phyloP scores from a whole-genome alignment of 257 asterid genomes.

The Forsythia viridissima region DNA sequence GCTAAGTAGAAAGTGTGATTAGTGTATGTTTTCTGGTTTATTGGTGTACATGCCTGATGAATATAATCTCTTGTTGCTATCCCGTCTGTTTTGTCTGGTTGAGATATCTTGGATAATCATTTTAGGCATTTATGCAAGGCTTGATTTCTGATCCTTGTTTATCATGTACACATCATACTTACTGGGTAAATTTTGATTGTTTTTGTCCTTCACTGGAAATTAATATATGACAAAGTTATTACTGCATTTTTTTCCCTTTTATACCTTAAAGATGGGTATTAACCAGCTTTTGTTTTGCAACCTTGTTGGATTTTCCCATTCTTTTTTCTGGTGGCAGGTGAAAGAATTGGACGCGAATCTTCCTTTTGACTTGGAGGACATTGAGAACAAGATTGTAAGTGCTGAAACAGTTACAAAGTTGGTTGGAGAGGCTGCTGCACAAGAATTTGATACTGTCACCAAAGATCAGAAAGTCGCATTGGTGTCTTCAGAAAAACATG shows the following conservation, averaged over 20 bases:
- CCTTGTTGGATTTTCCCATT: conserved; percentile 11
- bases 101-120: background rate
- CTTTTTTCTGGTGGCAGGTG: conserved; percentile 48
- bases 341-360: conserved; percentile 70
- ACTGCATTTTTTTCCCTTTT: conserved; percentile 3
- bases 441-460: conserved; percentile 38
- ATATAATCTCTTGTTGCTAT: background rate
- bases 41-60: background rate
- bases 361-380: conserved; percentile 60
- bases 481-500: conserved; percentile 36
- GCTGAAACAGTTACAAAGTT: conserved; percentile 28
- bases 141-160: background rate
- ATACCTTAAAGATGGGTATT: background rate
- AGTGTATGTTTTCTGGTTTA: background rate
- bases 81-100: background rate
- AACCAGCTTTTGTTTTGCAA: background rate
- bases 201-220: background rate
- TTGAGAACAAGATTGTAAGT: conserved; percentile 39
- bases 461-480: conserved; percentile 27
- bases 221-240: background rate
- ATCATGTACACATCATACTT: background rate
- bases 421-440: conserved; percentile 35
- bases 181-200: background rate
- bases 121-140: background rate
- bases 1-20: background rate